phyloP scores from a whole-genome alignment of 202 grass and related monocot genomes.

The Schoenoplectus triqueter region DNA sequence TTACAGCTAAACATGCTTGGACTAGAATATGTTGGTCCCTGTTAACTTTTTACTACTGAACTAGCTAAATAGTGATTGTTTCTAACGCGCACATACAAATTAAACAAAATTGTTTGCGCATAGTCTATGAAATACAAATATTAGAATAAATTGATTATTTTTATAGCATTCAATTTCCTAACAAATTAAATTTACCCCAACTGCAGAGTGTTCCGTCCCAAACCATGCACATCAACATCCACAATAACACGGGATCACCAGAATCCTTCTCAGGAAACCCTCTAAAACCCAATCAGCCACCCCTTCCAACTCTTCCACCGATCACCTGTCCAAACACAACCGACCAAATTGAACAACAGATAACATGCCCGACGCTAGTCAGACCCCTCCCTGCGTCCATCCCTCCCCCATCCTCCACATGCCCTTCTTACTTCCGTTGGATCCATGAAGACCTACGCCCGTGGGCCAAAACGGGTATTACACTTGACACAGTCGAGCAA shows the following conservation, averaged over 20 bases:
- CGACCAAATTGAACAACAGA: conserved; percentile 38
- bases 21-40: too few relatives aligned
- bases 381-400: neutral
- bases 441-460: conserved; percentile 93
- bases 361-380: conserved; percentile 24
- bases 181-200: neutral
- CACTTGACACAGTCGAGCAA: conserved; percentile 55
- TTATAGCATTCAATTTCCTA: neutral
- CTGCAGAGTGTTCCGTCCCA: conserved; percentile 44
- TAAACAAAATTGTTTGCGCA: neutral
- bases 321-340: conserved; percentile 35
- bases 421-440: conserved; percentile 86
- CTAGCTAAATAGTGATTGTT: neutral
- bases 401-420: conserved; percentile 41
- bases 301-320: conserved; percentile 29
- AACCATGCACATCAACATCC: conserved; percentile 13
- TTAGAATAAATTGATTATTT: neutral
- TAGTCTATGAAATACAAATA: conserved; percentile 2
- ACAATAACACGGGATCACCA: conserved; percentile 43
- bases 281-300: conserved; percentile 35
- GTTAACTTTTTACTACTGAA: too few relatives aligned
- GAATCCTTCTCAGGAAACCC: conserved; percentile 23
- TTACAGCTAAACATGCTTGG: too few relatives aligned
- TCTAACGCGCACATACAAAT: neutral
- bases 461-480: conserved; percentile 72